A percentile compares a stretch with the other conserved stretches of the same genome.
Conservation (phyloP, 352 stramenopile genomes). For the Globisporangium radiosum region DNA sequence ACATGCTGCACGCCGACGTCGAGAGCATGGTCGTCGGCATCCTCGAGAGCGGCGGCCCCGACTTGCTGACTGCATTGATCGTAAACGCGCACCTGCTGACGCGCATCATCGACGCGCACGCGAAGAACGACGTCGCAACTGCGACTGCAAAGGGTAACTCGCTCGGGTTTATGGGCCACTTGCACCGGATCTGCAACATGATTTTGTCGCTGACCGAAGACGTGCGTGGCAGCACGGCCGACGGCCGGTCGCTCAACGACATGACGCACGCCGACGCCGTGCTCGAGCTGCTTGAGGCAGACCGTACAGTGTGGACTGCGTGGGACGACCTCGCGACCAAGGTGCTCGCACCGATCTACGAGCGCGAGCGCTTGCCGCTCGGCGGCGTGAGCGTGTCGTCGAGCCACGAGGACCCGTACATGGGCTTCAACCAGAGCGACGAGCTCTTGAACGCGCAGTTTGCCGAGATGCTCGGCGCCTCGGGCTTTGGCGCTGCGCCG, state of each 20-base stretch:
- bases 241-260: slow-evolving; percentile 69
- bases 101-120: slow-evolving; percentile 71
- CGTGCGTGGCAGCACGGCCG: slow-evolving; percentile 49
- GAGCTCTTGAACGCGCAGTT: slow-evolving; percentile 79
- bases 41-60: slow-evolving; percentile 69
- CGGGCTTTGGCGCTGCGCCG: slow-evolving; percentile 44
- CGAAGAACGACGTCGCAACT: slow-evolving; percentile 67
- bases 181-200: slow-evolving; percentile 84
- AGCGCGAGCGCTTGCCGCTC: slow-evolving; percentile 71
- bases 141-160: slow-evolving; percentile 56
- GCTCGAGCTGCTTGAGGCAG: slow-evolving; percentile 72
- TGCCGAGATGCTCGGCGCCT: slow-evolving; percentile 73
- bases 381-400: slow-evolving; percentile 53
- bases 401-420: slow-evolving; percentile 63
- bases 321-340: slow-evolving; percentile 74
- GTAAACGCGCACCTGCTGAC: slow-evolving; percentile 61
- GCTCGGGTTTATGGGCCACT: slow-evolving; percentile 73
- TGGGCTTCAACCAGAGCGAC: slow-evolving; percentile 67
- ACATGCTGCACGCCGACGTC: slow-evolving; percentile 83
- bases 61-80: slow-evolving; percentile 70
- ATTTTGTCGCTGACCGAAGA: slow-evolving; percentile 78
- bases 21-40: slow-evolving; percentile 84
- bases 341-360: slow-evolving; percentile 67
- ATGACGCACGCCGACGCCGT: slow-evolving; percentile 80
- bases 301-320: slow-evolving; percentile 64